phyloP scores from a whole-genome alignment of 208 protist species.

The Leishmania arabica region DNA sequence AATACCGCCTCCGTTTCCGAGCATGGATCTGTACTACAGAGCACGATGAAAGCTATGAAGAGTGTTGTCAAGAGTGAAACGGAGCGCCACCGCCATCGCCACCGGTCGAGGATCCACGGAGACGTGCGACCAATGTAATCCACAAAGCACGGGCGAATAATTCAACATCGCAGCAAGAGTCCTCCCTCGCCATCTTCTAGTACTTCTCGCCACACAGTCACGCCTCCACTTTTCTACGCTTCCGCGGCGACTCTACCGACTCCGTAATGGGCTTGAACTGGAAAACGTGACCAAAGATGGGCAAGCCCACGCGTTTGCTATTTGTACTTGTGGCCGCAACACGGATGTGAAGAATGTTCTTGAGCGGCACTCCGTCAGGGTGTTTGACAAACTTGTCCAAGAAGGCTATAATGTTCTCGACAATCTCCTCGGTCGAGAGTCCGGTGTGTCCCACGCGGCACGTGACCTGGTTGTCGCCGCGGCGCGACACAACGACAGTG shows the following conservation, averaged over 20 bases:
- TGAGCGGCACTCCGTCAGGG: conserved; percentile 48
- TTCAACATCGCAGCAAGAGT: not conserved
- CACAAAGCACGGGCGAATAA: not conserved
- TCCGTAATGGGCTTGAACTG: conserved; percentile 24
- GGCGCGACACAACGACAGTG: conserved; percentile 78
- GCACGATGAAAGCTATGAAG: not conserved
- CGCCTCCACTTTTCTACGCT: conserved; percentile 28
- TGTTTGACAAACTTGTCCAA: conserved; percentile 65
- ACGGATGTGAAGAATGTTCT: conserved; percentile 80
- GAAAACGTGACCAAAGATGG: conserved; percentile 76
- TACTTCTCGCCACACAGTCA: not conserved
- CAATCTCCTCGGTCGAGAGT: conserved; percentile 49
- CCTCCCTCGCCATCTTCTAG: not conserved
- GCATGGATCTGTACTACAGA: no score
- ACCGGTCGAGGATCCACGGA: not conserved
- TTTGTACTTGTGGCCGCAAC: conserved; percentile 69
- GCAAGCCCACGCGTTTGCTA: conserved; percentile 67
- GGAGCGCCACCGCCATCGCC: not conserved
- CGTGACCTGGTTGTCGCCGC: conserved; percentile 75
- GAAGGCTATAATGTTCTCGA: conserved; percentile 76
- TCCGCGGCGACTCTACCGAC: conserved; percentile 10
- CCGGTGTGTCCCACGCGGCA: conserved; percentile 85
- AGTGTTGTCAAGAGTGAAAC: not conserved
- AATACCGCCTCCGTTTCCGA: not conserved
- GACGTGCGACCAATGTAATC: not conserved